Percentiles rank a stretch among this genome's conserved stretches.
Conservation (phyloP, 169 alveolate species). For the Cystoisospora suis region DNA sequence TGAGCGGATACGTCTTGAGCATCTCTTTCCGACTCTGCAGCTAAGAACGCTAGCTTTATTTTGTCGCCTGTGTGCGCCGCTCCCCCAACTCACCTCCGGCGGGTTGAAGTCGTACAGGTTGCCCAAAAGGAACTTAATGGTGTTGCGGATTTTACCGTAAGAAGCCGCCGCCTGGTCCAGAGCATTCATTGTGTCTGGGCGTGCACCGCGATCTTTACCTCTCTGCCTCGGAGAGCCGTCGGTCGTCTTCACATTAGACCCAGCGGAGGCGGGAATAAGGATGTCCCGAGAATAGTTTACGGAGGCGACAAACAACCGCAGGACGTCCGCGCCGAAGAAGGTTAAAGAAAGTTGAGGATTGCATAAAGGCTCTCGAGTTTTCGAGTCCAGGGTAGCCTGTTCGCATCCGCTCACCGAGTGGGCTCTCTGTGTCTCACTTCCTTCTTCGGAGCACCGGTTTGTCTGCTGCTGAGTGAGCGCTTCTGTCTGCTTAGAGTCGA, state of each 20-base stretch:
- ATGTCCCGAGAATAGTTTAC: constrained; percentile 42
- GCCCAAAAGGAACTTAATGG: constrained; percentile 56
- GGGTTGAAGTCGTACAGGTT: constrained; percentile 44
- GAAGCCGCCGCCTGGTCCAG: constrained; percentile 32
- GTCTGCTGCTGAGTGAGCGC: no score
- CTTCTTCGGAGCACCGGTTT: no score
- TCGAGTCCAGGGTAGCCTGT: no score
- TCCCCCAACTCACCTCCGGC: not conserved
- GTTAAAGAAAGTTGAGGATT: not conserved
- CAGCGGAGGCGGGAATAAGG: not conserved
- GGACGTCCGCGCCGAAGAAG: constrained; percentile 65
- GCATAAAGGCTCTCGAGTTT: no score
- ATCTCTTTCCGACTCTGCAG: no score
- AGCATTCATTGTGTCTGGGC: not conserved
- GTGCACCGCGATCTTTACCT: no score
- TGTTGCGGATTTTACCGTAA: constrained; percentile 45
- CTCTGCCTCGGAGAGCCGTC: no score
- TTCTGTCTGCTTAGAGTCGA: no score
- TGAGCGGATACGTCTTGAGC: no score
- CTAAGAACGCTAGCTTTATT: not conserved
- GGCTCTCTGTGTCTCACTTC: no score
- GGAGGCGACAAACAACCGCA: constrained; percentile 54
- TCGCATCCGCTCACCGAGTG: no score
- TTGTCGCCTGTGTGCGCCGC: not conserved
- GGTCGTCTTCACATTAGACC: no score